These are phyloP conservation scores for Penicillium antarcticum DNA, from an alignment of 495 filamentous ascomycete species.

Conservation along the genomic window DNA sequence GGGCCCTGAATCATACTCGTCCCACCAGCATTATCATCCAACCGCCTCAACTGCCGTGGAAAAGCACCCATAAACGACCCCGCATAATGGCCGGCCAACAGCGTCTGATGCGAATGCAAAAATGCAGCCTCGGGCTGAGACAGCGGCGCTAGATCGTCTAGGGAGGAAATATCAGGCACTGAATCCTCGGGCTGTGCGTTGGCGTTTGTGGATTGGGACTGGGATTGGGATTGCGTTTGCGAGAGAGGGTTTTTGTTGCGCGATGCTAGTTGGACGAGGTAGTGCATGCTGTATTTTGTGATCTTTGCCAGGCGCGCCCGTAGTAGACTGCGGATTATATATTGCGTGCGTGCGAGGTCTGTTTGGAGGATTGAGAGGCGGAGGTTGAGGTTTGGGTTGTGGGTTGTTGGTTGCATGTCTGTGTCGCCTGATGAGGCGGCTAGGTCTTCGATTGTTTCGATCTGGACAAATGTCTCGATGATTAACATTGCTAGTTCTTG, in stretches of 20 bases:
- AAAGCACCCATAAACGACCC: conserved; percentile 79
- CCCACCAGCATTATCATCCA: conserved; percentile 87
- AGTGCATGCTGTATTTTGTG: conserved; percentile 43
- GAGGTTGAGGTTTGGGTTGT: conserved; percentile 88
- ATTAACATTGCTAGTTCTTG: too few species aligned
- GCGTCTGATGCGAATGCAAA: conserved; percentile 72
- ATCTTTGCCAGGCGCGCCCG: conserved; percentile 80
- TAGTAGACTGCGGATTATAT: conserved; percentile 78
- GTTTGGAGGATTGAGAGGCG: conserved; percentile 93
- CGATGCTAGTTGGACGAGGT: conserved; percentile 34
- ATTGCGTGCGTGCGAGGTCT: conserved; percentile 91
- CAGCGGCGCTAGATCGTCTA: conserved; percentile 48
- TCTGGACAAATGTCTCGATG: too few species aligned
- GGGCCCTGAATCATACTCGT: conserved; percentile 90
- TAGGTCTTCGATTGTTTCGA: conserved; percentile 70
- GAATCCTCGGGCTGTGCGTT: conserved; percentile 31
- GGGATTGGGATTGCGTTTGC: conserved; percentile 55
- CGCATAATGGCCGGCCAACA: conserved; percentile 78
- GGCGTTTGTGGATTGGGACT: conserved; percentile 19
- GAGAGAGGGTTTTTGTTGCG: conserved; percentile 59
- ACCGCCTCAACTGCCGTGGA: conserved; percentile 66
- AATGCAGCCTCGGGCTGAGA: conserved; percentile 74
- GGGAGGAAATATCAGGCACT: conserved; percentile 35
- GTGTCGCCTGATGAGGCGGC: conserved; percentile 48
- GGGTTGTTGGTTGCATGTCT: conserved; percentile 46